Conservation (phyloP, 176 grass and related monocot species). For the Avena sativa region DNA sequence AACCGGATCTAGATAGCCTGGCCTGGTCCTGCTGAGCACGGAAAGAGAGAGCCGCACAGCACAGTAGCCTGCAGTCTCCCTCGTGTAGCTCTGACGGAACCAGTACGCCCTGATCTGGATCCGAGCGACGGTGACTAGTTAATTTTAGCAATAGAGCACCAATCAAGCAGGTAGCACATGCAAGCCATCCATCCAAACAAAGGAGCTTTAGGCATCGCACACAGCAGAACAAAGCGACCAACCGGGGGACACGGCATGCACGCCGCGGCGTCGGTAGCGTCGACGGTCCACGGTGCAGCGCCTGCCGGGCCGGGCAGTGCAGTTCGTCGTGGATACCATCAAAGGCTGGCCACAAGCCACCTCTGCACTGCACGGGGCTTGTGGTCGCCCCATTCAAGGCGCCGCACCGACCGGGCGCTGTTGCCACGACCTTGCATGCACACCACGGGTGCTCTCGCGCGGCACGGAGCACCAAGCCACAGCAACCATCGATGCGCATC, state of each 20-base stretch:
- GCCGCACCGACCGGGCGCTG: slow-evolving; percentile 21
- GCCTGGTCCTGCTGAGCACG: neutral
- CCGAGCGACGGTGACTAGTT: neutral
- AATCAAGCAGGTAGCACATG: neutral
- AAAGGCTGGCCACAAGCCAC: neutral
- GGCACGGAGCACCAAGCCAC: neutral
- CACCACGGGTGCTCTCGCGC: neutral
- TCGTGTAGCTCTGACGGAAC: slow-evolving; percentile 20
- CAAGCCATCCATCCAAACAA: neutral
- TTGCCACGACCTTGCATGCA: neutral
- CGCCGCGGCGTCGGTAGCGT: neutral
- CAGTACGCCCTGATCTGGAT: neutral
- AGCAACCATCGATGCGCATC: neutral
- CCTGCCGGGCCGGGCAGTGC: neutral
- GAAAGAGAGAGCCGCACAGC: neutral
- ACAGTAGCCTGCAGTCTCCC: slow-evolving; percentile 3
- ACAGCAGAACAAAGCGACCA: too few species aligned
- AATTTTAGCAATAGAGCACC: neutral
- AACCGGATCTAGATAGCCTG: neutral
- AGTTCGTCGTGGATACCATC: neutral
- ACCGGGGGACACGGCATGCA: neutral
- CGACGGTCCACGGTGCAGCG: neutral
- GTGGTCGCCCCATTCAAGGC: slow-evolving; percentile 12
- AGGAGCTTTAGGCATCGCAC: neutral
- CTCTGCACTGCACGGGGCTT: neutral